These are phyloP conservation scores for Candida loeiensis DNA, from an alignment of 805 yeast species.

Conservation along the genomic window DNA sequence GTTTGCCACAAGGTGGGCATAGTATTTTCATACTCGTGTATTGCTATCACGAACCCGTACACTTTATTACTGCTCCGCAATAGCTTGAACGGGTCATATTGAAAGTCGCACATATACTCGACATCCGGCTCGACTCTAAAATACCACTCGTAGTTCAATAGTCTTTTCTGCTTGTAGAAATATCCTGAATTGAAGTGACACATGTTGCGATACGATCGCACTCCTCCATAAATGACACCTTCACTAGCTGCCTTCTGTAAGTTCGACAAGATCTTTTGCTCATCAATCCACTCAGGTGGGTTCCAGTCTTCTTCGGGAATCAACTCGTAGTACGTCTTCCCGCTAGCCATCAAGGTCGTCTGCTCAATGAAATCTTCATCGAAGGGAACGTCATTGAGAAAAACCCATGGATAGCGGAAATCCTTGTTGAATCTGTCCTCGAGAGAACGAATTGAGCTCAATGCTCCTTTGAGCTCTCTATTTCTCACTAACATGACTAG, in stretches of 20 bases:
- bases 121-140: conserved; percentile 64
- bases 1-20: conserved; percentile 51
- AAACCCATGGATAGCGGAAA: conserved; percentile 44
- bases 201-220: conserved; percentile 56
- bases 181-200: conserved; percentile 74
- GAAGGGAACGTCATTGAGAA: conserved; percentile 42
- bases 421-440: conserved; percentile 41
- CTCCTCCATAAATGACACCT: conserved; percentile 44
- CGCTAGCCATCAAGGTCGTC: conserved; percentile 44
- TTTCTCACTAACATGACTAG: conserved; percentile 85
- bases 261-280: conserved; percentile 23
- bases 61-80: conserved; percentile 41
- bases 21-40: conserved; percentile 50
- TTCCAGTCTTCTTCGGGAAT: conserved; percentile 41
- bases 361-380: conserved; percentile 38
- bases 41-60: conserved; percentile 51
- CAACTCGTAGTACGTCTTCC: conserved; percentile 38
- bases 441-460: conserved; percentile 42
- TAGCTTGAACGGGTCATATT: conserved; percentile 49
- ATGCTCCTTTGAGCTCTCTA: conserved; percentile 70
- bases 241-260: conserved; percentile 20
- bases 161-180: conserved; percentile 46
- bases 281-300: conserved; percentile 35
- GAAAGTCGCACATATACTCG: conserved; percentile 53
- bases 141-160: conserved; percentile 49